These are phyloP conservation scores for Entomortierella parvispora DNA, from an alignment of 192 early-diverging fungal genomes.

Conservation along the genomic window DNA sequence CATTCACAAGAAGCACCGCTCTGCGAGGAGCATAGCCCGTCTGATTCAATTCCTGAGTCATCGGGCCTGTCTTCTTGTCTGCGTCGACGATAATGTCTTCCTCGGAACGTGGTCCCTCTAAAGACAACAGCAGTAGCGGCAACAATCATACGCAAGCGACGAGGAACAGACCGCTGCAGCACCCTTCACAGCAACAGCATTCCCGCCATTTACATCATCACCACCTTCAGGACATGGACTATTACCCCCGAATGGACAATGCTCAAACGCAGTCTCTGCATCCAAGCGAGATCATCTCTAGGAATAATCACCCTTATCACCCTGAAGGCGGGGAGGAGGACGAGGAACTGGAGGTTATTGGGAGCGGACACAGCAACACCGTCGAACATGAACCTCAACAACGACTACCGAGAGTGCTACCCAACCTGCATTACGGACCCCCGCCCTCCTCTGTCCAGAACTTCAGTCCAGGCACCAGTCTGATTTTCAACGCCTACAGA, in stretches of 20 bases:
- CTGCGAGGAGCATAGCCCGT: no score
- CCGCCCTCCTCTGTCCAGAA: slow-evolving; percentile 29
- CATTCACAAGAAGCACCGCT: no score
- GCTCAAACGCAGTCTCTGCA: no score
- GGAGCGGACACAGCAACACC: slow-evolving; percentile 14
- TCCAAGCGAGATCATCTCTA: slow-evolving; percentile 7
- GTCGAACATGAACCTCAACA: neutral
- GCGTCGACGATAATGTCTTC: no score
- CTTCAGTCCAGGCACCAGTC: slow-evolving; percentile 46
- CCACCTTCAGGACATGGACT: neutral
- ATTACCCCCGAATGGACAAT: no score
- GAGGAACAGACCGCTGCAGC: neutral
- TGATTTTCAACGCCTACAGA: slow-evolving; percentile 37
- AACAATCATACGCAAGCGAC: neutral
- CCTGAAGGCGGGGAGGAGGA: slow-evolving; percentile 16
- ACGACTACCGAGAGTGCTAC: slow-evolving; percentile 10
- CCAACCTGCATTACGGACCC: slow-evolving; percentile 33
- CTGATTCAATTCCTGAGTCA: no score
- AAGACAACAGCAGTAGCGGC: no score
- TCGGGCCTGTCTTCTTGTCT: no score
- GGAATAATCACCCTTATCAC: neutral
- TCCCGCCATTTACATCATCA: neutral
- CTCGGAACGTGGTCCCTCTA: no score
- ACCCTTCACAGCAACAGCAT: neutral
- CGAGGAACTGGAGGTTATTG: slow-evolving; percentile 38